phyloP scores from a whole-genome alignment of 352 stramenopile species.

The Phytophthora macrochlamydospora region DNA sequence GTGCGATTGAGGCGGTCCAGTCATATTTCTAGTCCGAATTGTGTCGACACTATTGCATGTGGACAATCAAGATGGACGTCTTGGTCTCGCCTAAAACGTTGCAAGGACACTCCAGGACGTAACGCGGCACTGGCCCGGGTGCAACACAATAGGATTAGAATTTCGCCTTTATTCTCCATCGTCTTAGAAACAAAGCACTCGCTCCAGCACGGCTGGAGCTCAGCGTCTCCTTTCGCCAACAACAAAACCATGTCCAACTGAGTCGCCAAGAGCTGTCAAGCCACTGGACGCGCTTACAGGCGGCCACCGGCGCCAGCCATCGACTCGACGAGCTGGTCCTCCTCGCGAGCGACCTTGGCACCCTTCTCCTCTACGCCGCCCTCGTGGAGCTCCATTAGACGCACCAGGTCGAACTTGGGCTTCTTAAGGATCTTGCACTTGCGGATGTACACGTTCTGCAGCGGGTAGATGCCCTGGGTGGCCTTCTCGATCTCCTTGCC shows the following conservation, averaged over 20 bases:
- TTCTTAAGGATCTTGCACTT: slow-evolving; percentile 99
- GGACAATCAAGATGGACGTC: background rate
- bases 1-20: slow-evolving; percentile 14
- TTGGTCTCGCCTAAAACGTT: background rate
- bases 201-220: slow-evolving; percentile 10
- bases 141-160: slow-evolving; percentile 58
- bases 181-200: slow-evolving; percentile 63
- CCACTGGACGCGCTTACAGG: slow-evolving; percentile 75
- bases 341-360: slow-evolving; percentile 87
- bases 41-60: background rate
- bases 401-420: slow-evolving; percentile 99
- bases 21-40: slow-evolving; percentile 11
- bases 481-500: slow-evolving; percentile 98
- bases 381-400: slow-evolving; percentile 99
- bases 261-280: slow-evolving; percentile 30
- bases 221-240: slow-evolving; percentile 32
- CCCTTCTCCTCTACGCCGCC: slow-evolving; percentile 93
- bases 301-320: slow-evolving; percentile 88
- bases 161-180: slow-evolving; percentile 89
- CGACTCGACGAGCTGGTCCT: slow-evolving; percentile 88
- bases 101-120: too few species aligned
- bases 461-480: slow-evolving; percentile 97
- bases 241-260: slow-evolving; percentile 48
- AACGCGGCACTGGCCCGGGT: background rate
- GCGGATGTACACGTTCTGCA: slow-evolving; percentile 99